A percentile compares a stretch with the other conserved stretches of the same genome.
Conservation (phyloP, 2,329 filamentous ascomycete species). For the Sarocladiaceae sp. region DNA sequence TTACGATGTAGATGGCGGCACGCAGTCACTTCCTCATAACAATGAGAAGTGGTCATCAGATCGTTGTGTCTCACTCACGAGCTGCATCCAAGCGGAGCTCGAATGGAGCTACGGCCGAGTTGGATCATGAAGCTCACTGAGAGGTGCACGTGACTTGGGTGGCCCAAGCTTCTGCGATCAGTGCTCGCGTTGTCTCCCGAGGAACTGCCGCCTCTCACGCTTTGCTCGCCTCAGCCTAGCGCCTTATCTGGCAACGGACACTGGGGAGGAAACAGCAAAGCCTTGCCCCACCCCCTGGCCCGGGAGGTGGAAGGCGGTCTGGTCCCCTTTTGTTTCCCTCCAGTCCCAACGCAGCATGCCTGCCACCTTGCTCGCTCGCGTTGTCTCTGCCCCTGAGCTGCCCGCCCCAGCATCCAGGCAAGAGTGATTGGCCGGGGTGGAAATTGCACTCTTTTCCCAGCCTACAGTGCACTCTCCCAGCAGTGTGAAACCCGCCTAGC, state of each 20-base stretch:
- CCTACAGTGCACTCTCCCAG: too few species aligned
- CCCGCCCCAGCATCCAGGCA: not conserved
- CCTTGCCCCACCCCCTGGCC: not conserved
- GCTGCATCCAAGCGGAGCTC: slow-evolving; percentile 6
- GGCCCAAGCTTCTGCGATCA: slow-evolving; percentile 1
- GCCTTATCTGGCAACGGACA: not conserved
- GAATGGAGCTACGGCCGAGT: not conserved
- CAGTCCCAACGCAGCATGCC: too few species aligned
- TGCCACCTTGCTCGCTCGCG: not conserved
- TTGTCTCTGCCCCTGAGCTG: slow-evolving; percentile 8
- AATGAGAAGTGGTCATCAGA: slow-evolving; percentile 2
- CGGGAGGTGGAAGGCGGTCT: slow-evolving; percentile 3
- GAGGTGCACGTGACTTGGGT: not conserved
- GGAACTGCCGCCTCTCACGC: not conserved
- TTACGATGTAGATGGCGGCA: too few species aligned
- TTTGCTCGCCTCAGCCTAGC: not conserved
- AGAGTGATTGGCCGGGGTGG: slow-evolving; percentile 8
- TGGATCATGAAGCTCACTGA: not conserved
- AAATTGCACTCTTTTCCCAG: slow-evolving; percentile 1
- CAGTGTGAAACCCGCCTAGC: not conserved
- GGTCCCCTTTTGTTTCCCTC: slow-evolving; percentile 8
- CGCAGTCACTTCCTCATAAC: too few species aligned
- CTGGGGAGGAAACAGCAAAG: not conserved
- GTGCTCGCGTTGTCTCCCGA: not conserved
- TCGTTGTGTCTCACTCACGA: slow-evolving; percentile 2